Conservation (phyloP, 176 grass and related monocot species). For the Oryza glaberrima region DNA sequence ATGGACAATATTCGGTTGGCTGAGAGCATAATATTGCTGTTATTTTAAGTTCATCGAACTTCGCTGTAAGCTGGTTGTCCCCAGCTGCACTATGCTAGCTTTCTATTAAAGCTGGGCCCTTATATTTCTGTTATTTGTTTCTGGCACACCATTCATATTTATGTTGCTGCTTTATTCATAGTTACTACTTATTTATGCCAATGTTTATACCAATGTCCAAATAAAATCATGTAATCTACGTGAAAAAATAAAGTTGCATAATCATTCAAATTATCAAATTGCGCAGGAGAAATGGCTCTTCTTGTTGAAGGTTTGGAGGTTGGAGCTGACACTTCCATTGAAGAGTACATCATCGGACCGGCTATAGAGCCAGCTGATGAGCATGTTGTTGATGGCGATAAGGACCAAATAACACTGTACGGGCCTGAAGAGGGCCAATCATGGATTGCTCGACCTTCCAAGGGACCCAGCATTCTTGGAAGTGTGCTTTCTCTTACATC, state of each 20-base stretch:
- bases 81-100: too few relatives aligned
- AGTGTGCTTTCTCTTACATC: constrained; percentile 73
- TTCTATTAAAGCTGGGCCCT: too few relatives aligned
- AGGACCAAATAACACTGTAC: constrained; percentile 79
- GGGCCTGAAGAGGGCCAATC: constrained; percentile 73
- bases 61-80: too few relatives aligned
- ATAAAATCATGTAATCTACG: not conserved
- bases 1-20: not conserved
- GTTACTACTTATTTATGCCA: constrained; percentile 22
- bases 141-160: constrained; percentile 5
- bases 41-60: too few relatives aligned
- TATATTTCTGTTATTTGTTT: not conserved
- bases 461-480: constrained; percentile 72
- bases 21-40: not conserved
- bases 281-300: constrained; percentile 87
- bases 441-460: constrained; percentile 78
- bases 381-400: constrained; percentile 50
- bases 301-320: constrained; percentile 93
- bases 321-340: constrained; percentile 73
- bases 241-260: not conserved
- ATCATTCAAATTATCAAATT: constrained; percentile 38
- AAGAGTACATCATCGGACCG: constrained; percentile 92
- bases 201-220: not conserved
- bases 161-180: constrained; percentile 3
- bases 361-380: constrained; percentile 53